Percentiles rank a stretch among this genome's conserved stretches.
These are phyloP conservation scores for Pseudohyphozyma bogoriensis DNA, from an alignment of 768 basidiomycete species.

Conservation along the genomic window DNA sequence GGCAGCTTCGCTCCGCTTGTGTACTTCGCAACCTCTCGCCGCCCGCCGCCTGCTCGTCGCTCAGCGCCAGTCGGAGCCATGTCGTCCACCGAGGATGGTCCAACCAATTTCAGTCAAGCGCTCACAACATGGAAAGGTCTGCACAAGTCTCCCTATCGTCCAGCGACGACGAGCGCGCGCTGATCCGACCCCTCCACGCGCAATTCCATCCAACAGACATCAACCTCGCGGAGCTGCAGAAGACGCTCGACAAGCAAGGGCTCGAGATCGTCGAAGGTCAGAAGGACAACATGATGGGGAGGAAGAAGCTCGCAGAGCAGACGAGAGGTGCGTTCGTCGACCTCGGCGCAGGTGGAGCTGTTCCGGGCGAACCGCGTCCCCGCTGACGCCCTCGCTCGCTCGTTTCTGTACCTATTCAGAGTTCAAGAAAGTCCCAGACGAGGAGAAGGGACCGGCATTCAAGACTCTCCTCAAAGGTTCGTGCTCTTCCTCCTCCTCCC, in stretches of 20 bases:
- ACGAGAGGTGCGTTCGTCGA: slow-evolving; percentile 64
- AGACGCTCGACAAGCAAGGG: slow-evolving; percentile 76
- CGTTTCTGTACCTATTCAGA: slow-evolving; percentile 51
- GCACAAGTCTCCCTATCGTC: too few species aligned
- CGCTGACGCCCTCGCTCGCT: too few species aligned
- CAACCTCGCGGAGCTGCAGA: slow-evolving; percentile 80
- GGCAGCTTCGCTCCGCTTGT: too few species aligned
- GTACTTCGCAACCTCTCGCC: too few species aligned
- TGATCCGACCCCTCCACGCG: neutral
- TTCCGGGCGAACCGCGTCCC: neutral
- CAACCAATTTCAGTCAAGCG: too few species aligned
- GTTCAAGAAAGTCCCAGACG: slow-evolving; percentile 89
- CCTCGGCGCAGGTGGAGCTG: neutral
- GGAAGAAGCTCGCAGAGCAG: slow-evolving; percentile 87
- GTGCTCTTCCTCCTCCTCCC: slow-evolving; percentile 8
- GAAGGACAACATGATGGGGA: slow-evolving; percentile 88
- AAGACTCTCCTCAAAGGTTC: slow-evolving; percentile 80
- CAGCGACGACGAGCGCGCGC: too few species aligned
- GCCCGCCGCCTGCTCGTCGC: too few species aligned
- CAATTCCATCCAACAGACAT: slow-evolving; percentile 49
- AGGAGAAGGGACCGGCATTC: slow-evolving; percentile 75
- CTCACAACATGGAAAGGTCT: neutral
- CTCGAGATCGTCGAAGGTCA: slow-evolving; percentile 96
- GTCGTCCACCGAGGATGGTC: too few species aligned
- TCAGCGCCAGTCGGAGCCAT: too few species aligned